Base-by-base conservation (phyloP, 2,329 filamentous ascomycete genomes). In the Pseudogymnoascus sp. region DNA sequence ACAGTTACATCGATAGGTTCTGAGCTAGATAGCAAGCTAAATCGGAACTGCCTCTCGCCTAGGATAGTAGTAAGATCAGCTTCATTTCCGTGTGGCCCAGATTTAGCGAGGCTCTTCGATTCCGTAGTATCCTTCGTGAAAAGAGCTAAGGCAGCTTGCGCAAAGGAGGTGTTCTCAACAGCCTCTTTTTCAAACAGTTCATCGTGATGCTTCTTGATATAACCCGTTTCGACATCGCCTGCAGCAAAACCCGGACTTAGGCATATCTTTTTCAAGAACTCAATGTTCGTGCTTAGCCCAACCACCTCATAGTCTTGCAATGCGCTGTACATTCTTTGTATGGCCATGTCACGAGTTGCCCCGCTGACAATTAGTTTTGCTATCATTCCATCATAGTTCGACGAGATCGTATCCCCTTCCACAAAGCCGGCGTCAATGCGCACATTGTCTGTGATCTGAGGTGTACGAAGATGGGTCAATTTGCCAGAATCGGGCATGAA, bases 371-470 rank as follows among this genome's bases (percentile, higher is more conserved):
- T 99, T 60, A 99, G 83, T 77, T 99, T 99, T 49, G 94, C 91
- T 68, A 99, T 96, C 94, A 99, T 99, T 28, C 94, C 94, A 69
- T 99, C 94, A 75, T 99, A 99, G 62, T 94, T 90, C 63, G 93
- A 91, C 0, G 92, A 95, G 2, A 99, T 90, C 66, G 91, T 91
- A 72, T 96, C 93, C 25, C 94, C 94, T 68, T 92, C 83, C 28
- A 92, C 84, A 73, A 97, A 97, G 1, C 94, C 94, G 52, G 92
- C 92, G 71, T 99, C 94, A 67, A 99, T 92, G 41, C 94, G 87
- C 33, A 97, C 84, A 66, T 92, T 89, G 0, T 88, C 82, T 38
- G 85, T 83, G 5, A 82, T 78, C 58, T 78, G 74, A 0, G 93
- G 92, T 1, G 90, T 92, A 35, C 84, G 83, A 9, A 97, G 84